Evolutionary conservation across 2,329 filamentous ascomycete genomes (phyloP).

Genomic region (Aspergillus pseudoterreus): DNA sequence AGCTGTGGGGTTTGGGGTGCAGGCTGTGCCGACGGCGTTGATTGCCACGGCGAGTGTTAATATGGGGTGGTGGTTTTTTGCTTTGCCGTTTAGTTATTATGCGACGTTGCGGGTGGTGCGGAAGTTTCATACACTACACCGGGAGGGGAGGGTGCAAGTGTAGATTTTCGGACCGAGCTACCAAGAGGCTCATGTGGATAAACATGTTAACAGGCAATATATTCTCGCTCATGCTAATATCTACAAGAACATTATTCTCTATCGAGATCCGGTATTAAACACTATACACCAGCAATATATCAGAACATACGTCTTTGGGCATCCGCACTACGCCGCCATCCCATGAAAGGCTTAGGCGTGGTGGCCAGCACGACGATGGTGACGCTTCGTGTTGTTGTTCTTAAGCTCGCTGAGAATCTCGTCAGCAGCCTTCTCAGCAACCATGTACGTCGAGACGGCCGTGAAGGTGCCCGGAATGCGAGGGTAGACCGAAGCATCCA

Average conservation of each 20-base stretch:
- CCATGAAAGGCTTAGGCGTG: not conserved
- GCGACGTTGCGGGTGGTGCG: slow-evolving; percentile 41
- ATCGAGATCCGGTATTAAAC: too few relatives aligned
- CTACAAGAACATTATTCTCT: too few relatives aligned
- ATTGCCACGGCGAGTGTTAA: slow-evolving; percentile 46
- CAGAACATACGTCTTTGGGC: too few relatives aligned
- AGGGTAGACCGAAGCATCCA: slow-evolving; percentile 59
- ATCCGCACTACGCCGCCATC: not conserved
- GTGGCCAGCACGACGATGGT: not conserved
- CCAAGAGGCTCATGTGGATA: too few relatives aligned
- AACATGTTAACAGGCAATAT: too few relatives aligned
- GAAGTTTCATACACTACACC: slow-evolving; percentile 27
- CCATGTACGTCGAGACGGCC: slow-evolving; percentile 52
- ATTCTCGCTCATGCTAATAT: too few relatives aligned
- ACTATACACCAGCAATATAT: too few relatives aligned
- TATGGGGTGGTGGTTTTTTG: slow-evolving; percentile 40
- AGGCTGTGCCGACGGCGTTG: slow-evolving; percentile 42
- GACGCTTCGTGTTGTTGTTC: not conserved
- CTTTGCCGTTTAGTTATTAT: slow-evolving; percentile 44
- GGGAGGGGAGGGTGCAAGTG: not conserved
- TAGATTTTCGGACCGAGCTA: too few relatives aligned
- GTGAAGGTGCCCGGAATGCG: slow-evolving; percentile 55
- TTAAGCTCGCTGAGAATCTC: slow-evolving; percentile 41
- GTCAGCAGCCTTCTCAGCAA: slow-evolving; percentile 61
- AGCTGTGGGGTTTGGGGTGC: slow-evolving; percentile 43